phyloP scores from a whole-genome alignment of 2,329 filamentous ascomycete genomes.

The Zasmidium angulare region DNA sequence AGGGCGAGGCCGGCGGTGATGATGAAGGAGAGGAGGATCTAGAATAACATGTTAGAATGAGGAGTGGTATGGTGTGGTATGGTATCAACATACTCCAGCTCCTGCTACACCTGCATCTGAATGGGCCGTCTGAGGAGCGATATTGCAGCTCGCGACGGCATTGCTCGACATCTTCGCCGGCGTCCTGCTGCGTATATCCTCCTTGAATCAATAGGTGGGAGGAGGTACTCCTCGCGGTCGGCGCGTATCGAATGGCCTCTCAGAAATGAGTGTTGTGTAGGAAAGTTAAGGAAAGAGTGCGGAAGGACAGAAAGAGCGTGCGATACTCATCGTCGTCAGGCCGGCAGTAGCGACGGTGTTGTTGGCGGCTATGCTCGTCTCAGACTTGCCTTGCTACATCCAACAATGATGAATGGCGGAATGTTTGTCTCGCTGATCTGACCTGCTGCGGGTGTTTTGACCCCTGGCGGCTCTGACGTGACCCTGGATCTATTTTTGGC shows the following conservation, averaged over 20 bases:
- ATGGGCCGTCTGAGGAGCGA: conserved; percentile 44
- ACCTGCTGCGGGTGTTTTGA: not conserved
- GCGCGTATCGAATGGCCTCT: not conserved
- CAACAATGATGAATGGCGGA: not conserved
- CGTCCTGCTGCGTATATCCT: not conserved
- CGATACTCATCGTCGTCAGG: not conserved
- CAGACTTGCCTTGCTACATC: not conserved
- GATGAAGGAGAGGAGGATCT: conserved; percentile 66
- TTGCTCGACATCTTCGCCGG: conserved; percentile 8
- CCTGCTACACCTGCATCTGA: conserved; percentile 61
- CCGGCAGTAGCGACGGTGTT: not conserved
- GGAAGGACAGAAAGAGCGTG: not conserved
- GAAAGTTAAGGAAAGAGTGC: not conserved
- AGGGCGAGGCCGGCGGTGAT: conserved; percentile 62
- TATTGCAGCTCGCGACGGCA: conserved; percentile 40
- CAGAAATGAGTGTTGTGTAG: not conserved
- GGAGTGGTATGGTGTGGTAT: conserved; percentile 2
- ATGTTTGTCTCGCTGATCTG: not conserved
- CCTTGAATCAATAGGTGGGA: not conserved
- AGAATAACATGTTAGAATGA: not conserved
- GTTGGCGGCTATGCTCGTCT: not conserved
- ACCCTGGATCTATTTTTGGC: not conserved
- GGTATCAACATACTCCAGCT: conserved; percentile 49
- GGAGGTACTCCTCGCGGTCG: too few relatives aligned
- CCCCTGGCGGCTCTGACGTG: not conserved